These are phyloP conservation scores for Colletotrichum plurivorum DNA, from an alignment of 2,329 filamentous ascomycete species.

Conservation along the genomic window DNA sequence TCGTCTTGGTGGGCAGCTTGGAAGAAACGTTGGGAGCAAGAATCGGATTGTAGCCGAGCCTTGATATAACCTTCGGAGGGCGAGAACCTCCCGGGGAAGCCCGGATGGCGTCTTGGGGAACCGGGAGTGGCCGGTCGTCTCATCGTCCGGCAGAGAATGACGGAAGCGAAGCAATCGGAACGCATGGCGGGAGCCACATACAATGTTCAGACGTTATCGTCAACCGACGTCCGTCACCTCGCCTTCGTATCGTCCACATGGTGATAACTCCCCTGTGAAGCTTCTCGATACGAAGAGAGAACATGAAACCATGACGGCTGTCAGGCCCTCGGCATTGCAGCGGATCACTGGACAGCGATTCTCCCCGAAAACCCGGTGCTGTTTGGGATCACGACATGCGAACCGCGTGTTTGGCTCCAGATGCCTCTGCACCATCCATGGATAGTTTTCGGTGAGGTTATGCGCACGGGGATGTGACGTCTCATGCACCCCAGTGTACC, in stretches of 20 bases:
- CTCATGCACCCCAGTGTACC: too few relatives aligned
- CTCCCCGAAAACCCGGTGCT: neutral
- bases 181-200: neutral
- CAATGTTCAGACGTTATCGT: conserved; percentile 2
- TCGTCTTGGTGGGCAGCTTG: too few relatives aligned
- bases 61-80: neutral
- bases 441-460: neutral
- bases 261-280: neutral
- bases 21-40: too few relatives aligned
- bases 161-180: conserved; percentile 8
- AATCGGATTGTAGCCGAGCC: too few relatives aligned
- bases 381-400: conserved; percentile 3
- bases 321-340: conserved; percentile 1
- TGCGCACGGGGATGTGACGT: too few relatives aligned
- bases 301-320: conserved; percentile 26
- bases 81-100: neutral
- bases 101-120: neutral
- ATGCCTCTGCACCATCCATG: neutral
- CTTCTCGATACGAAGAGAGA: neutral
- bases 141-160: neutral
- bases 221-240: neutral
- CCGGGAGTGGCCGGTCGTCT: neutral
- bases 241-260: neutral
- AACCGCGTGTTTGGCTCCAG: neutral
- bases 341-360: neutral